Conservation (phyloP, 1,284 basidiomycete genomes). For the Abortiporus biennis region DNA sequence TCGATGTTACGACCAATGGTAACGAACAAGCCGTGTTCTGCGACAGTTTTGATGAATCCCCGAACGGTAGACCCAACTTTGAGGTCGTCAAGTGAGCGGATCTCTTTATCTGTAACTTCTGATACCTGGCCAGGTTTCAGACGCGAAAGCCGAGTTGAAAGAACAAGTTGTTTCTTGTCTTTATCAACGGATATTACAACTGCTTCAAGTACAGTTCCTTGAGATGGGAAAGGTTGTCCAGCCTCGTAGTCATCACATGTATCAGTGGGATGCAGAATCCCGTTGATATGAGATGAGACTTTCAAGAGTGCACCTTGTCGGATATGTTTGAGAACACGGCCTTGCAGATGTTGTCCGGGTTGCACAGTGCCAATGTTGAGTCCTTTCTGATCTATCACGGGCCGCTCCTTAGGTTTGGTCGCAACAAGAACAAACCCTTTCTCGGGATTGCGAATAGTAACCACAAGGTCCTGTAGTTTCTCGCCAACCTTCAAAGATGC, state of each 20-base stretch:
- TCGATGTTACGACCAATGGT: conserved; percentile 78
- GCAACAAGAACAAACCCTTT: conserved; percentile 87
- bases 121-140: conserved; percentile 44
- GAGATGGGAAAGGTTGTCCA: conserved; percentile 51
- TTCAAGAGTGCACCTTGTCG: conserved; percentile 73
- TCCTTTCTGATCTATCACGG: conserved; percentile 41
- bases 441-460: conserved; percentile 87
- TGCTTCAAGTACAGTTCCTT: conserved; percentile 67
- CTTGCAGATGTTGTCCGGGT: conserved; percentile 70
- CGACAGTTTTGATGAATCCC: conserved; percentile 87
- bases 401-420: conserved; percentile 54
- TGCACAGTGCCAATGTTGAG: conserved; percentile 63
- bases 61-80: conserved; percentile 71
- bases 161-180: conserved; percentile 59
- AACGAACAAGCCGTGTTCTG: conserved; percentile 89
- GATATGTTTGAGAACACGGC: conserved; percentile 69
- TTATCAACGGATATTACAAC: conserved; percentile 65
- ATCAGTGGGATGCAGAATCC: conserved; percentile 78
- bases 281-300: conserved; percentile 63
- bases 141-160: conserved; percentile 77
- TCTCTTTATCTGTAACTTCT: conserved; percentile 64
- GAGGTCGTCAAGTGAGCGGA: conserved; percentile 60
- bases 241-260: conserved; percentile 71
- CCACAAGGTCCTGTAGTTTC: conserved; percentile 71
- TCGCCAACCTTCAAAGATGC: conserved; percentile 67